Evolutionary conservation across 2,329 filamentous ascomycete species (phyloP), one percentile per base, ranked within the genome.

Genomic region (Exophiala lecanii-corni): DNA sequence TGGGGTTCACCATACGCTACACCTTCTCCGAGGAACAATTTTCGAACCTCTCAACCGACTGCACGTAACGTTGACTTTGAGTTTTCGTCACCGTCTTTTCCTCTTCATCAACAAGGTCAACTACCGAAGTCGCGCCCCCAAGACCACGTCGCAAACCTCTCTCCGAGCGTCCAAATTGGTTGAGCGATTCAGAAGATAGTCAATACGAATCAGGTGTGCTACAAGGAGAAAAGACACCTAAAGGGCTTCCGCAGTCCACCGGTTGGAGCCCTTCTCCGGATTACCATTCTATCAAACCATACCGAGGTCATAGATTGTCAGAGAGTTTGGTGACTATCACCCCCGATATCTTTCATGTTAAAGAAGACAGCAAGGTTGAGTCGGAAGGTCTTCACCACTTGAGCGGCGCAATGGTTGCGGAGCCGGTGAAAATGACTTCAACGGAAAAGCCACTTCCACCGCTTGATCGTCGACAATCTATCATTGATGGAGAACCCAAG

Each of bases 1-100:
- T 95, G 89, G 89, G 89, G 89, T 43, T 95, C 89, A 41, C 89
- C 89, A 16, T 95, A 95, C 67, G 82, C 85, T 42, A 75, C 82
- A 28, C 70, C 74, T 9, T 83, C 68, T 53, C 63, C 67, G 38
- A 62, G 66, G 38, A 59, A 61, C 53, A 54, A 66, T 17, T 66
- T 67, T 45, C 59, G 62, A 53, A 61, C 62, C 39, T 47, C 64
- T 30, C 65, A 47, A 61, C 35, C 33, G 15, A 19, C 20, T 4
- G 26, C 28, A 51, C 64, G 65, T 50, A 62, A 78, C 74, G 55
- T 66, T 66, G 45, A 81, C 39, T 32, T 62, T 43, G 59, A 60
- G 40, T 56, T 49, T 39, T 58, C 50, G 32, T 64, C 62, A 36
- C 39, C 39, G n/a, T 23, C 37, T 18, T 17, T 35, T 17, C 33